phyloP scores from a whole-genome alignment of 768 basidiomycete genomes.

The Lepiota venenata region DNA sequence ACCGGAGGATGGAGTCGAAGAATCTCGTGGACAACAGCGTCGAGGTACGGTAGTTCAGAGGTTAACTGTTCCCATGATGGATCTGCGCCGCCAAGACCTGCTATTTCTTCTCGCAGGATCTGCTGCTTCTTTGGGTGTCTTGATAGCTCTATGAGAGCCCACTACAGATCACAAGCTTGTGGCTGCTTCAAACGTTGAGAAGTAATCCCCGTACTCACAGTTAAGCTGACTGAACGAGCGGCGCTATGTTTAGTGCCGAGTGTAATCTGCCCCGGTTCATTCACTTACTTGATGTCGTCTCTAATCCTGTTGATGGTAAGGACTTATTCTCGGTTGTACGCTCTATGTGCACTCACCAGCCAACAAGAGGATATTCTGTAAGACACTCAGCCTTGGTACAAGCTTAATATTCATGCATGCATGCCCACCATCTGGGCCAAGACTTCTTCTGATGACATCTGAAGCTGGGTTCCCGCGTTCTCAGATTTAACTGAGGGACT shows the following conservation, averaged over 20 bases:
- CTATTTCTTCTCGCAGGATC: conserved; percentile 48
- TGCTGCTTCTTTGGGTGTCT: conserved; percentile 40
- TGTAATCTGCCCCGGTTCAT: too few relatives aligned
- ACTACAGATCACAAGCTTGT: conserved; percentile 24
- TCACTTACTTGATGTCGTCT: conserved; percentile 46
- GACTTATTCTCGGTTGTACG: background rate
- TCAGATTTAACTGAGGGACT: conserved; percentile 32
- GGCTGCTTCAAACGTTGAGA: too few relatives aligned
- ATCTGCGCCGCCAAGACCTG: conserved; percentile 36
- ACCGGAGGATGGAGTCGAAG: conserved; percentile 38
- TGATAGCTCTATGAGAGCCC: conserved; percentile 57
- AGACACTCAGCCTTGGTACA: background rate
- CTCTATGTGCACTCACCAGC: conserved; percentile 26
- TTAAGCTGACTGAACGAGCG: conserved; percentile 29
- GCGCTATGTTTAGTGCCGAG: background rate
- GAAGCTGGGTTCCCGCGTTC: conserved; percentile 22
- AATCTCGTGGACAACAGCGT: conserved; percentile 43
- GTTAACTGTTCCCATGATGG: conserved; percentile 54
- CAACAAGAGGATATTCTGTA: conserved; percentile 32
- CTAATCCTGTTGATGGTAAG: conserved; percentile 37
- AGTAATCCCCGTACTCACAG: conserved; percentile 19
- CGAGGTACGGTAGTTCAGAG: conserved; percentile 50
- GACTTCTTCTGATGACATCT: conserved; percentile 35
- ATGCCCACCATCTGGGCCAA: conserved; percentile 27
- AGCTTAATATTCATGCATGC: background rate